Percentiles rank a stretch among this genome's conserved stretches.
These are phyloP conservation scores for Ceriops tagal DNA, from an alignment of 345 rosid genomes.

Conservation along the genomic window DNA sequence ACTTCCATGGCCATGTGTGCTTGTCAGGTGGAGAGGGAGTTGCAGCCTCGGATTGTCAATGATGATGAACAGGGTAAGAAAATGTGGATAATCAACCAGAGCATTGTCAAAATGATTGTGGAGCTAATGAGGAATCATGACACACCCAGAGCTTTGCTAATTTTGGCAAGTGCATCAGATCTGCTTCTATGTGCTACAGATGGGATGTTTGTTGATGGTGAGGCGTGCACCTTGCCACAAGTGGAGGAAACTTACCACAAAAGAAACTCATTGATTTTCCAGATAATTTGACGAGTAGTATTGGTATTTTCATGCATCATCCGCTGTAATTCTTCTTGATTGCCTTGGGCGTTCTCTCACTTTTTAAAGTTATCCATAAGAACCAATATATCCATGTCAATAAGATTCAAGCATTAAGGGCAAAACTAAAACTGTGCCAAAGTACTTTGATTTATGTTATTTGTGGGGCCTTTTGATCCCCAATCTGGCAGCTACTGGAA, in stretches of 20 bases:
- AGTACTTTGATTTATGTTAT: neutral
- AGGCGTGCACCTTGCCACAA: slow-evolving; percentile 95
- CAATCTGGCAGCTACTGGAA: slow-evolving; percentile 69
- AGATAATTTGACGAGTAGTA: neutral
- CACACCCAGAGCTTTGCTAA: slow-evolving; percentile 72
- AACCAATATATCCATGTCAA: neutral
- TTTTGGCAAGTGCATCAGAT: slow-evolving; percentile 90
- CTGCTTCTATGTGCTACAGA: slow-evolving; percentile 95
- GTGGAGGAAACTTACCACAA: slow-evolving; percentile 54
- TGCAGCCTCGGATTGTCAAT: slow-evolving; percentile 97
- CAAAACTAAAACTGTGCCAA: neutral
- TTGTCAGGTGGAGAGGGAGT: slow-evolving; percentile 86
- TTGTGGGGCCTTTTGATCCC: neutral
- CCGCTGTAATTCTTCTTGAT: neutral
- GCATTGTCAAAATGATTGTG: slow-evolving; percentile 76
- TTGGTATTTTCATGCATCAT: neutral
- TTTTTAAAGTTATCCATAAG: neutral
- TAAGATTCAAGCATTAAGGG: neutral
- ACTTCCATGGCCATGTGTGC: slow-evolving; percentile 28
- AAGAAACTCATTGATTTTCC: neutral
- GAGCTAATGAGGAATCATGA: slow-evolving; percentile 95
- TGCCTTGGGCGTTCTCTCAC: neutral
- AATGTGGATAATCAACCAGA: slow-evolving; percentile 93
- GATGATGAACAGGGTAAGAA: slow-evolving; percentile 90
- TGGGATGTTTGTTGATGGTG: slow-evolving; percentile 95